Conservation (phyloP, 2,329 filamentous ascomycete species). For the Catunica adiposa region DNA sequence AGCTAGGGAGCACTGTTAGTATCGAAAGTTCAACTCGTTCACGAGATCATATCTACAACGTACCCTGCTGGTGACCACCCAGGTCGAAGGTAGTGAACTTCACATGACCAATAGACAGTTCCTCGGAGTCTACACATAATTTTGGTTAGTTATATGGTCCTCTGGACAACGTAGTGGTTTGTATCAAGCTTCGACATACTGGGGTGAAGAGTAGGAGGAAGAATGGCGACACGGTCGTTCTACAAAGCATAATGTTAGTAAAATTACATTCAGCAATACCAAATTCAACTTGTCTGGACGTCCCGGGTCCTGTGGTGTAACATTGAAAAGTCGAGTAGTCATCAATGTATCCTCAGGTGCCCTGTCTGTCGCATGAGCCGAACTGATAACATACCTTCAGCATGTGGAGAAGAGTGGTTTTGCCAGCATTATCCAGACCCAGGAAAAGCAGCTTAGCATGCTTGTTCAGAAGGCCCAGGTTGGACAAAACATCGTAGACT, state of each 20-base stretch:
- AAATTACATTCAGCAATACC: neutral
- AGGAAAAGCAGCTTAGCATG: conserved; percentile 90
- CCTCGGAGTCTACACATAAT: conserved; percentile 53
- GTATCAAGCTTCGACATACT: conserved; percentile 38
- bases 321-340: neutral
- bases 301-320: neutral
- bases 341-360: neutral
- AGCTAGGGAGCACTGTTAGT: conserved; percentile 32
- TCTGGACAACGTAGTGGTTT: neutral
- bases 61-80: conserved; percentile 84
- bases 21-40: neutral
- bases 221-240: conserved; percentile 85
- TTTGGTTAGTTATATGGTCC: neutral
- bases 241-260: conserved; percentile 21
- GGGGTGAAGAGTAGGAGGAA: conserved; percentile 80
- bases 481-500: conserved; percentile 81
- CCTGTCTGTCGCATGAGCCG: neutral
- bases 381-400: conserved; percentile 48
- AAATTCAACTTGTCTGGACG: neutral
- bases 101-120: conserved; percentile 82
- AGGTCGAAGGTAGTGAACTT: conserved; percentile 91
- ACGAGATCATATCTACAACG: conserved; percentile 15
- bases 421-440: conserved; percentile 84
- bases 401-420: conserved; percentile 90
- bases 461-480: conserved; percentile 81